A percentile compares a stretch with the other conserved stretches of the same genome.
Evolutionary conservation across 164 flowering plant genomes (phyloP).

Genomic region (Nymphaea colorata): DNA sequence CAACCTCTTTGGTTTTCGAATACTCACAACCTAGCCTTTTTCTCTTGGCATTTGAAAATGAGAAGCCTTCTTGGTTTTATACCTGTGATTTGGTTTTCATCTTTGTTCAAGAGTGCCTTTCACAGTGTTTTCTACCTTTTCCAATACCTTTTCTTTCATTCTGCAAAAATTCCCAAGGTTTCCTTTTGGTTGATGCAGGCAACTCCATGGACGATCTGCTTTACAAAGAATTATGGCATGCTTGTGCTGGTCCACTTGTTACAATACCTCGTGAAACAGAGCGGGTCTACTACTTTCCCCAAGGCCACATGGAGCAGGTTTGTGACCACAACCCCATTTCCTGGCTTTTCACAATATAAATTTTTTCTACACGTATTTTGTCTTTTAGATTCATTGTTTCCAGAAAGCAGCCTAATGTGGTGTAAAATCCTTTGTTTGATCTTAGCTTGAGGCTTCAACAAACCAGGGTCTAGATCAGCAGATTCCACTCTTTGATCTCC

Average conservation of each 20-base stretch:
- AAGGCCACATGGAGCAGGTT: conserved; percentile 57
- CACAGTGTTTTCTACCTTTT: neutral
- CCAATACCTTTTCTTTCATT: neutral
- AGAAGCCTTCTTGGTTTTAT: neutral
- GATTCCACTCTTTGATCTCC: conserved; percentile 48
- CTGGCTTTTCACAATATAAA: neutral
- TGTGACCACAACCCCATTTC: neutral
- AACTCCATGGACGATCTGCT: neutral
- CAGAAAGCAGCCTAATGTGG: neutral
- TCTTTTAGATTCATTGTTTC: neutral
- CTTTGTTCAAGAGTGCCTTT: neutral
- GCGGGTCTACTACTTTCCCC: conserved; percentile 59
- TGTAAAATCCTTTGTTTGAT: neutral
- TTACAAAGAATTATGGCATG: conserved; percentile 67
- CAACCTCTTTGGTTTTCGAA: no score
- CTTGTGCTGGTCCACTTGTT: conserved; percentile 66
- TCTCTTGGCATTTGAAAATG: neutral
- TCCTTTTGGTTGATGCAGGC: neutral
- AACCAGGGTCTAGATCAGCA: conserved; percentile 62
- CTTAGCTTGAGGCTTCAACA: conserved; percentile 71
- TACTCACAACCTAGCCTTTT: neutral
- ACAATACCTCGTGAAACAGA: conserved; percentile 55
- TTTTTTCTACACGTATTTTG: neutral
- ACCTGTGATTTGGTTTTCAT: neutral
- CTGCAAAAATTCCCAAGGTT: no score